Base-by-base conservation (phyloP, 768 basidiomycete genomes). In the Auriscalpium vulgare region DNA sequence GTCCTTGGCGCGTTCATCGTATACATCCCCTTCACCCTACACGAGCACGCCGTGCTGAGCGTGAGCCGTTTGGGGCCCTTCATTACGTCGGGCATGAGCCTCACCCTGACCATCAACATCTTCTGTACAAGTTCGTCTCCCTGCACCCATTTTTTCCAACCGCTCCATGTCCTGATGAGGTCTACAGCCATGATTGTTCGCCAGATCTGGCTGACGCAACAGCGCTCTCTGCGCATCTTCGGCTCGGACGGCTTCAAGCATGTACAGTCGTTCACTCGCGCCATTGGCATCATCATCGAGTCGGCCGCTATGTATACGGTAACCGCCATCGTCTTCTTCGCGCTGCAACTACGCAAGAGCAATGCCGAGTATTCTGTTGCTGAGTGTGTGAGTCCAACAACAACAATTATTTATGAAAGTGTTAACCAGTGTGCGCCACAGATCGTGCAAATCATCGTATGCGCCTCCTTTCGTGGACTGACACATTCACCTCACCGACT, bases 221-320 rank as follows among this genome's bases (percentile, higher is more conserved):
- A 17, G 16, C 21, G 34, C 34, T 36, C 29, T 54, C 37, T 48
- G 14, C 54, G 53, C n/a, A 13, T 57, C 14, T 54, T 52, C 37
- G 21, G 45, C 29, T 36, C 46, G 19, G 8, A 35, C 3, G n/a
- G 11, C 23, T 36, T 52, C 36, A 14, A 37, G 13, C 52, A 44
- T 43, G 43, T 50, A 9, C 47, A 57, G 11, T 34, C 50, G 38
- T 29, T 29, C 29, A 7, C 29, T 29, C 51, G 52, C 11, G 61
- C 64, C 38, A 68, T 69, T 53, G 62, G 63, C 16, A 66, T 63
- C 51, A 63, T 70, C 55, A 58, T 70, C 45, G 69, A 70, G 56
- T 69, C 68, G 3, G 69, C 66, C 8, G 37, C 66, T 16, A 51
- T 70, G 29, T 69, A 69, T 55, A 67, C 64, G 6, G 49, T 58